A percentile compares a stretch with the other conserved stretches of the same genome.
Evolutionary conservation across 768 basidiomycete genomes (phyloP).

Genomic region (Lactifluus piperatus): DNA sequence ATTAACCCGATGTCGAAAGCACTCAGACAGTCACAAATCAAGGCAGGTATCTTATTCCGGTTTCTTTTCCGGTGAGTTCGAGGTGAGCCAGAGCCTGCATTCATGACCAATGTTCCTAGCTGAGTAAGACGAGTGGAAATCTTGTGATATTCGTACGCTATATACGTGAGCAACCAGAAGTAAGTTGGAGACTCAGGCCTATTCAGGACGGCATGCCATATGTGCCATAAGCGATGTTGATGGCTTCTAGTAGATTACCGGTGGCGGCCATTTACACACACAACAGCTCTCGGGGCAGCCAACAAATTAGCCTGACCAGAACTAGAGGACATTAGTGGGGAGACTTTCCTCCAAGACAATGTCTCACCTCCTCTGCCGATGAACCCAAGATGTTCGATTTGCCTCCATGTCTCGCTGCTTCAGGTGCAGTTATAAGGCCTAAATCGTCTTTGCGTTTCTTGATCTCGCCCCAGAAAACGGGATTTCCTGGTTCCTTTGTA

Average conservation of each 20-base stretch:
- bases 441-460: slow-evolving; percentile 37
- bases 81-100: not conserved
- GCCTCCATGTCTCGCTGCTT: slow-evolving; percentile 53
- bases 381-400: slow-evolving; percentile 48
- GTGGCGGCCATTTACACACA: not conserved
- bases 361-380: slow-evolving; percentile 44
- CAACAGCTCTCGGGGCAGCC: not conserved
- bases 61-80: not conserved
- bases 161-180: not conserved
- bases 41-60: not conserved
- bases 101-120: not conserved
- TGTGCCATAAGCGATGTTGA: too few relatives aligned
- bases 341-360: not conserved
- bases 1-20: not conserved
- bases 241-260: too few relatives aligned
- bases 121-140: not conserved
- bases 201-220: not conserved
- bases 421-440: slow-evolving; percentile 52
- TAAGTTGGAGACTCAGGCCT: not conserved
- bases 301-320: slow-evolving; percentile 4
- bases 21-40: not conserved
- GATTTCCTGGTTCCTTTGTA: slow-evolving; percentile 45
- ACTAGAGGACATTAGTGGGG: not conserved
- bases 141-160: not conserved
- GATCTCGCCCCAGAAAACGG: slow-evolving; percentile 57